A percentile compares a stretch with the other conserved stretches of the same genome.
Evolutionary conservation across 192 early-diverging fungal species (phyloP).

Genomic region (Neocallimastix lanati): DNA sequence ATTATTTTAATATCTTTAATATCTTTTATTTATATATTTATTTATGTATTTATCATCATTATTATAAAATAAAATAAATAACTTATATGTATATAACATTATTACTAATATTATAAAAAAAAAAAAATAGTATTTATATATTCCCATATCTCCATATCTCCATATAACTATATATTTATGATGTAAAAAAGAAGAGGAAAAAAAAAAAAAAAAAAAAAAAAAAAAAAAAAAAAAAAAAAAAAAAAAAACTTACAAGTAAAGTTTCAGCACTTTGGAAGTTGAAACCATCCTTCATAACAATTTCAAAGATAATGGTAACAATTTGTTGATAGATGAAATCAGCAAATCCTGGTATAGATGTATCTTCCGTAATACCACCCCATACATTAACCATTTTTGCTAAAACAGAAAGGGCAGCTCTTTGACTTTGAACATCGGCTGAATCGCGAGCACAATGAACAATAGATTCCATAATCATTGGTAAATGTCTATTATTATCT

Average conservation of each 20-base stretch:
- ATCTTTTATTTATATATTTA: too few relatives aligned
- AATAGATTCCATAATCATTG: constrained; percentile 43
- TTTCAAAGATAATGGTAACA: constrained; percentile 55
- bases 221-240: too few relatives aligned
- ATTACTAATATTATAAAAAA: too few relatives aligned
- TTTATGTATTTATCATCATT: too few relatives aligned
- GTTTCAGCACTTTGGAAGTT: constrained; percentile 56
- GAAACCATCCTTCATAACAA: constrained; percentile 56
- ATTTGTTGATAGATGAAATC: constrained; percentile 60
- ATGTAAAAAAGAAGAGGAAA: too few relatives aligned
- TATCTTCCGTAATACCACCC: constrained; percentile 19
- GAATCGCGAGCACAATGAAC: constrained; percentile 42
- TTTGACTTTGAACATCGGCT: constrained; percentile 38
- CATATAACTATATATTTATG: too few relatives aligned
- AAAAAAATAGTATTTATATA: too few relatives aligned
- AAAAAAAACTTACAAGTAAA: constrained; percentile 46
- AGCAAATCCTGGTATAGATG: constrained; percentile 40
- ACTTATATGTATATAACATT: too few relatives aligned
- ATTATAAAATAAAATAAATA: too few relatives aligned
- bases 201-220: too few relatives aligned
- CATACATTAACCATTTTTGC: constrained; percentile 45
- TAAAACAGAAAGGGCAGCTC: constrained; percentile 48
- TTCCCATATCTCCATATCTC: too few relatives aligned
- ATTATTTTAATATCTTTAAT: too few relatives aligned
- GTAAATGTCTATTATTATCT: constrained; percentile 43